These are phyloP conservation scores for Protoeuglena noctilucae DNA, from an alignment of 139 green algal genomes.

Conservation along the genomic window DNA sequence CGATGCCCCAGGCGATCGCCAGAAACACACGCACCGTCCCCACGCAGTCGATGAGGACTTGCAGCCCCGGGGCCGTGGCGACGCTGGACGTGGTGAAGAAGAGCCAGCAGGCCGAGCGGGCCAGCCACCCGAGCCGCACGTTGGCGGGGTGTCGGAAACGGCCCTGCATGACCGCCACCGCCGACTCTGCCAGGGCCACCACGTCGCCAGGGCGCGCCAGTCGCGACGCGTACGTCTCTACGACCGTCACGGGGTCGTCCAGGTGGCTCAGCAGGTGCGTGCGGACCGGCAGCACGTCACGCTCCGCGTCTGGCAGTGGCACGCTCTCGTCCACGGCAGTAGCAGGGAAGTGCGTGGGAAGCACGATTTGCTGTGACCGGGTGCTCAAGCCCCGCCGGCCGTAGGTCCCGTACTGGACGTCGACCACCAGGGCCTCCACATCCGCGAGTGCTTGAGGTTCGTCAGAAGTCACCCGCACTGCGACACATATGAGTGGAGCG, in stretches of 20 bases:
- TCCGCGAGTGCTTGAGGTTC: neutral
- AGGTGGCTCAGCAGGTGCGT: conserved; percentile 37
- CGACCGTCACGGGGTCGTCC: conserved; percentile 22
- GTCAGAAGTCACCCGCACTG: too few species aligned
- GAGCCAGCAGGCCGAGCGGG: conserved; percentile 12
- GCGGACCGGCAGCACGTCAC: conserved; percentile 12
- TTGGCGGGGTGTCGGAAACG: conserved; percentile 16
- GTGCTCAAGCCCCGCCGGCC: neutral
- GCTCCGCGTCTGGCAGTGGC: neutral
- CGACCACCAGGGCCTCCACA: neutral
- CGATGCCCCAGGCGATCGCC: conserved; percentile 10
- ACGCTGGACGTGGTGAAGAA: conserved; percentile 28
- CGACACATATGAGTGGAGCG: too few species aligned
- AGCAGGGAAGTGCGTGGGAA: neutral
- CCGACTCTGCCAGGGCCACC: conserved; percentile 8
- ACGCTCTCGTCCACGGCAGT: too few species aligned
- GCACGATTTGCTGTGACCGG: conserved; percentile 3
- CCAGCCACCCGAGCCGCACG: conserved; percentile 11
- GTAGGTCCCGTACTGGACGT: conserved; percentile 4
- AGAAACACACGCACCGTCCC: conserved; percentile 15
- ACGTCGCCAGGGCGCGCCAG: conserved; percentile 4
- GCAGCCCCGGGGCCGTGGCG: conserved; percentile 30
- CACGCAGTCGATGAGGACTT: conserved; percentile 23
- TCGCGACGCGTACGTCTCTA: conserved; percentile 4
- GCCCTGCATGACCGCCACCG: conserved; percentile 15